Evolutionary conservation across 805 yeast species (phyloP), one percentile per base, ranked within the genome.

Genomic region (Alloascoidea africana): DNA sequence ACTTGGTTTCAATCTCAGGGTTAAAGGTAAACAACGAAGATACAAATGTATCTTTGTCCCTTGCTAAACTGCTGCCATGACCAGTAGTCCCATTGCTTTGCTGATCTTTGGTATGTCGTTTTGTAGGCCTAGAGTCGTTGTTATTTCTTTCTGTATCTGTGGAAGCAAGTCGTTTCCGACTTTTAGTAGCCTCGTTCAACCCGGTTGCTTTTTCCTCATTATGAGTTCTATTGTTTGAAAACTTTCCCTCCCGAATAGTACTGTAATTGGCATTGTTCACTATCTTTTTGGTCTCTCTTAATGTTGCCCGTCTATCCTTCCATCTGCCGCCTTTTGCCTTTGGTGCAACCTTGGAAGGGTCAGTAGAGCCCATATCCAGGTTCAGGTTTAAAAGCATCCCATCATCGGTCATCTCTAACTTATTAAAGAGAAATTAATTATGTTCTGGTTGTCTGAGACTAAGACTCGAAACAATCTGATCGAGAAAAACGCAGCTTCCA

Each of bases 21-120:
- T 77, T 74, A 2, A 80, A 70, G 0, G 87, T 70, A 63, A 89
- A 89, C 38, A 89, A 60, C 1, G 96, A 89, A 0, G 96, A 83
- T 2, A 89, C 85, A 47, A 76, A 75, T 5, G 89, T 74, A 44
- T 70, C 68, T 14, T 47, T 49, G 23, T 44, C 46, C 13, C n/a
- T 17, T 32, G 19, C 13, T 14, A 13, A 16, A 18, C 2, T 11
- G 27, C 15, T 13, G 34, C 33, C 43, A 39, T 41, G 38, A 34
- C 41, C 39, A 8, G 17, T 39, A 37, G 18, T 19, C 32, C 32
- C 19, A n/a, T 33, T 36, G 16, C 11, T 14, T 14, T 16, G 32
- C 13, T 27, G 30, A 17, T 32, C 17, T 33, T 27, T 36, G 27
- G 5, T 8, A n/a, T 35, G 23, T 16, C n/a, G 11, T 36, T 36